Percentiles rank a stretch among this genome's conserved stretches.
These are phyloP conservation scores for Russula sp. DNA, from an alignment of 768 basidiomycete genomes.

Conservation along the genomic window DNA sequence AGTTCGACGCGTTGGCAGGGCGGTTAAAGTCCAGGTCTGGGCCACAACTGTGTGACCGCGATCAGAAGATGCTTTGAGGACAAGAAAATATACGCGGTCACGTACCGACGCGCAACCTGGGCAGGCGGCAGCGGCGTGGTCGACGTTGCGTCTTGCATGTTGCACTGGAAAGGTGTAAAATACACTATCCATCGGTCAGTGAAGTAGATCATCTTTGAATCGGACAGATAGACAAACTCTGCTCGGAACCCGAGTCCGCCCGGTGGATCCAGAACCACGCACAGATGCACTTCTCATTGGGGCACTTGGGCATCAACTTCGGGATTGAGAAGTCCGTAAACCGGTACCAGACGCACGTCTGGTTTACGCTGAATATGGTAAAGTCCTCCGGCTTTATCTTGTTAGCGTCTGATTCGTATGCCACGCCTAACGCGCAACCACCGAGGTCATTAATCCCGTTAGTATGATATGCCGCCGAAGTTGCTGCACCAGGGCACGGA, in stretches of 20 bases:
- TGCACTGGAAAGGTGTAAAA: constrained; percentile 39
- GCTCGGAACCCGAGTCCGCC: constrained; percentile 32
- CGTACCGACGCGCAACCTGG: constrained; percentile 31
- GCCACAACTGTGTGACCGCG: constrained; percentile 29
- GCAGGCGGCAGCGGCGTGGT: constrained; percentile 31
- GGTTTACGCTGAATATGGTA: constrained; percentile 39
- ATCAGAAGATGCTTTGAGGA: neutral
- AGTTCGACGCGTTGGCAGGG: constrained; percentile 31
- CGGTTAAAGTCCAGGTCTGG: constrained; percentile 27
- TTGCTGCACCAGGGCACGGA: constrained; percentile 25
- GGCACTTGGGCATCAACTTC: constrained; percentile 39
- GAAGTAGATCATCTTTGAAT: no score
- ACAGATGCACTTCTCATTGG: constrained; percentile 40
- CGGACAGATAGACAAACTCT: constrained; percentile 28
- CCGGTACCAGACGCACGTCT: constrained; percentile 39
- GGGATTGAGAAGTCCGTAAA: constrained; percentile 40
- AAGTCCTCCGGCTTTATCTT: constrained; percentile 39
- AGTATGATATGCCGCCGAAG: constrained; percentile 29
- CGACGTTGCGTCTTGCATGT: constrained; percentile 31
- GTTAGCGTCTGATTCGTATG: constrained; percentile 37
- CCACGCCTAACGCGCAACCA: constrained; percentile 40
- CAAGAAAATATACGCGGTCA: neutral
- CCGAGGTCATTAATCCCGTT: constrained; percentile 30
- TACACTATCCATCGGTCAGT: constrained; percentile 28
- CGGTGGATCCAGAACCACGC: constrained; percentile 40